A percentile compares a stretch with the other conserved stretches of the same genome.
phyloP scores from a whole-genome alignment of 352 stramenopile genomes.

The Phytophthora pistaciae region DNA sequence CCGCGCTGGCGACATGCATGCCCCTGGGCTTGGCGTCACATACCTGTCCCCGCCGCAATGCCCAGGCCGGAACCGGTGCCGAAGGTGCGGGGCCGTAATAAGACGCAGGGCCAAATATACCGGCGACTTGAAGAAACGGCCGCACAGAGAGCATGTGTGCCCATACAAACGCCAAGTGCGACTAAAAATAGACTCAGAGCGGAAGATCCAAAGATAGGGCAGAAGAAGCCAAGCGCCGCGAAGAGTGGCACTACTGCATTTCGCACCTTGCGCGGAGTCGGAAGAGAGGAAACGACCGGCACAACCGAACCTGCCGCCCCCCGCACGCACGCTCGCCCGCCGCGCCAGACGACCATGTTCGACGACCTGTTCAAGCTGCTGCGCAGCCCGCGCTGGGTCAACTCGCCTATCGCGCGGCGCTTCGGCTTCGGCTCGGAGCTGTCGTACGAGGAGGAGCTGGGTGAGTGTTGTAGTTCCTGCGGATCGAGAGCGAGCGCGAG shows the following conservation, averaged over 20 bases:
- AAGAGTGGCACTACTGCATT: slow-evolving; percentile 10
- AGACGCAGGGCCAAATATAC: background rate
- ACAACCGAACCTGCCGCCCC: slow-evolving; percentile 32
- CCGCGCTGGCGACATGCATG: background rate
- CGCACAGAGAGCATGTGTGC: background rate
- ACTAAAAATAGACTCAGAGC: slow-evolving; percentile 7
- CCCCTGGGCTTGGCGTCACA: background rate
- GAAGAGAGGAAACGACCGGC: slow-evolving; percentile 34
- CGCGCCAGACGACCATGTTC: slow-evolving; percentile 46
- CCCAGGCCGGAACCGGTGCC: background rate
- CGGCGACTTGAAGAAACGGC: slow-evolving; percentile 2
- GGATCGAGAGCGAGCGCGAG: background rate
- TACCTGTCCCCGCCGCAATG: background rate
- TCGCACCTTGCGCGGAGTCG: background rate
- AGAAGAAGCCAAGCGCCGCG: slow-evolving; percentile 26
- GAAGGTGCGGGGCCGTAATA: background rate
- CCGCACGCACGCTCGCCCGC: background rate
- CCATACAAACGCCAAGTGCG: background rate
- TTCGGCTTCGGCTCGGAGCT: slow-evolving; percentile 75
- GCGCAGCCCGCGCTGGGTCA: slow-evolving; percentile 80
- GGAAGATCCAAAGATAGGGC: slow-evolving; percentile 39
- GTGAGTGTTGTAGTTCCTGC: slow-evolving; percentile 21
- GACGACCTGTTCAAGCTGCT: slow-evolving; percentile 86
- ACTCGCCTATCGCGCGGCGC: slow-evolving; percentile 76
- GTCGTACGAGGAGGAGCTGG: slow-evolving; percentile 69